Base-by-base conservation (phyloP, 2,329 filamentous ascomycete species). In the Penicillium psychrosexuale region DNA sequence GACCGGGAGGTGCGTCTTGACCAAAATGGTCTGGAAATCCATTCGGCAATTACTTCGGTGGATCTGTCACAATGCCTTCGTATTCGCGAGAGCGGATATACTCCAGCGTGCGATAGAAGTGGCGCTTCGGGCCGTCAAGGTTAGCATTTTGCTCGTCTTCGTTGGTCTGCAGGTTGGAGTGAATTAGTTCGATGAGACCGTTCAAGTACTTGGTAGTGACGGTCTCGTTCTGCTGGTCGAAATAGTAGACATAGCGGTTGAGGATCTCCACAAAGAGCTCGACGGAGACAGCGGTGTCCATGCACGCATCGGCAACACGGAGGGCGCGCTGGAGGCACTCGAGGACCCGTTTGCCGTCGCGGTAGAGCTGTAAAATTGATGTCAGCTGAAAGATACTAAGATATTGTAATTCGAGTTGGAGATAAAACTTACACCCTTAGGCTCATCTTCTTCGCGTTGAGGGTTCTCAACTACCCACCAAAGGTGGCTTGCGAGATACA, bases 201-300 rank as follows among this genome's bases (percentile, higher is more conserved):
- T 99, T 99, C 60, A 99, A 83, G 72, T 97, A 99, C 76, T 97
- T 97, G 3, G 89, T 97, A 5, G 94, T 99, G 37, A 99, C 94
- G 62, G 92, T 92, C 77, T 99, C 94, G 75, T 99, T 99, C 71
- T 96, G 91, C 74, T 99, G 93, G 74, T 99, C 94, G 77, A 97
- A 99, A 78, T 97, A 99, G 75, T 99, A 99, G 50, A 97, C 92
- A 72, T 99, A 99, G 74, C 94, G 86, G 74, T 99, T 97, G 53
- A 99, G 79, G 60, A 99, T 99, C 77, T 99, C 94, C 54, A 99
- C 93, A 75, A 99, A 99, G 46, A 99, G 82, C 76, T 99, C 95
- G 44, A 99, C 94, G 3, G 91, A 97, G 4, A 97, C 91, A 7
- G 91, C 91, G 8, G 92, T 94, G 75, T 99, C 95, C 94, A 99